phyloP scores from a whole-genome alignment of 345 rosid genomes.

The Psidium friedrichsthalianum region DNA sequence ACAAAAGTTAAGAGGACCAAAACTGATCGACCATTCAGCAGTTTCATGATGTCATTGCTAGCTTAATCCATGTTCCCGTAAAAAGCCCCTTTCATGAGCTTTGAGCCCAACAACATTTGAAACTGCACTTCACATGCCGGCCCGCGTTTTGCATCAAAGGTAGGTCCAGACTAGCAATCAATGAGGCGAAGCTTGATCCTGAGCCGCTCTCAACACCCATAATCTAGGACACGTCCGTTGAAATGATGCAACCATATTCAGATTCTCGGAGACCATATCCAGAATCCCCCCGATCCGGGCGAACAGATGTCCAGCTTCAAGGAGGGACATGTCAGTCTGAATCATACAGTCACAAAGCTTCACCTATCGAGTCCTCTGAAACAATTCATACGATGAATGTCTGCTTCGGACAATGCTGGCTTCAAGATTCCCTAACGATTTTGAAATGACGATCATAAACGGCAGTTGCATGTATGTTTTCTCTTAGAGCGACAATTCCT shows the following conservation, averaged over 20 bases:
- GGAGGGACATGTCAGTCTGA: not conserved
- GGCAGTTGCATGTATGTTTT: conserved; percentile 51
- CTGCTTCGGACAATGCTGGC: conserved; percentile 63
- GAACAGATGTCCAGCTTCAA: not conserved
- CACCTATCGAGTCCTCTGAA: conserved; percentile 14
- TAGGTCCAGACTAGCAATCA: not conserved
- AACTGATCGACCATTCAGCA: not conserved
- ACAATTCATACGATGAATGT: conserved; percentile 55
- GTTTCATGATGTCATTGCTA: not conserved
- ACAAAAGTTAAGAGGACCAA: not conserved
- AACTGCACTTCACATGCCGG: not conserved
- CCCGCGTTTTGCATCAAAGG: not conserved
- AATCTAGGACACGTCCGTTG: not conserved
- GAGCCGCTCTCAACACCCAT: not conserved
- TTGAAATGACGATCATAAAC: conserved; percentile 60
- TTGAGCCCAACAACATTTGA: not conserved
- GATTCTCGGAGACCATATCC: not conserved
- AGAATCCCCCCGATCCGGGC: not conserved
- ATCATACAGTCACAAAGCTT: not conserved
- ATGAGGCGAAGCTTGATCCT: not conserved
- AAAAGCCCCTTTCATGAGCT: not conserved
- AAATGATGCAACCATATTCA: not conserved
- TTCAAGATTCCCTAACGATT: conserved; percentile 50
- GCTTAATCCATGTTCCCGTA: not conserved
- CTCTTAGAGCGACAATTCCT: conserved; percentile 75